Percentiles rank a stretch among this genome's conserved stretches.
Evolutionary conservation across 1,139 yeast species (phyloP).

Genomic region (Hansenula sp.): DNA sequence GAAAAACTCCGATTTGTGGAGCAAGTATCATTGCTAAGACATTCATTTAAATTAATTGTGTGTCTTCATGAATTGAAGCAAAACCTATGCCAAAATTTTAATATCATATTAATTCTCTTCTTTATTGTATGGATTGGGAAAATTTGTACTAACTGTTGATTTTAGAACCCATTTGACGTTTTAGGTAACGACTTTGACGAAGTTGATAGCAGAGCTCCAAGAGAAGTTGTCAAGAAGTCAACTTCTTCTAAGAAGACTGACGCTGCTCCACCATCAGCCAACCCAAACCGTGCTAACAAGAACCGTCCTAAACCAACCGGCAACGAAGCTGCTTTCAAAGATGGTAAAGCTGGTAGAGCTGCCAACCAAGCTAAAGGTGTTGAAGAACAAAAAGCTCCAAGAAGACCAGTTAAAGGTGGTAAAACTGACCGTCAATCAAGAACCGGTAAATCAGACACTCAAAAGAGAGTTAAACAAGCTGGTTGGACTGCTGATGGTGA

Average conservation of each 20-base stretch:
- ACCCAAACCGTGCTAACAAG: constrained; percentile 78
- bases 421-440: constrained; percentile 79
- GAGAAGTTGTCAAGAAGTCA: constrained; percentile 76
- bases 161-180: constrained; percentile 48
- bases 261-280: constrained; percentile 78
- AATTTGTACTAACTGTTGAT: background rate
- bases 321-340: constrained; percentile 86
- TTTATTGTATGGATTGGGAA: too few species aligned
- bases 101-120: too few species aligned
- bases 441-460: constrained; percentile 78
- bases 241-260: constrained; percentile 89
- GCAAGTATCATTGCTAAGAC: too few species aligned
- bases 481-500: constrained; percentile 64
- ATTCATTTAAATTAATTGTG: too few species aligned
- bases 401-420: constrained; percentile 57
- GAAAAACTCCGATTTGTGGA: too few species aligned
- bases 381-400: constrained; percentile 47
- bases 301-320: constrained; percentile 65
- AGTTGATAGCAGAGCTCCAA: constrained; percentile 44
- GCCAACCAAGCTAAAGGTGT: constrained; percentile 62
- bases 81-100: too few species aligned
- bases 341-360: constrained; percentile 56
- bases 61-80: too few species aligned
- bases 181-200: constrained; percentile 81
- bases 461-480: constrained; percentile 72